These are phyloP conservation scores for Chlorella sp. DNA, from an alignment of 139 green algal species.

Conservation along the genomic window DNA sequence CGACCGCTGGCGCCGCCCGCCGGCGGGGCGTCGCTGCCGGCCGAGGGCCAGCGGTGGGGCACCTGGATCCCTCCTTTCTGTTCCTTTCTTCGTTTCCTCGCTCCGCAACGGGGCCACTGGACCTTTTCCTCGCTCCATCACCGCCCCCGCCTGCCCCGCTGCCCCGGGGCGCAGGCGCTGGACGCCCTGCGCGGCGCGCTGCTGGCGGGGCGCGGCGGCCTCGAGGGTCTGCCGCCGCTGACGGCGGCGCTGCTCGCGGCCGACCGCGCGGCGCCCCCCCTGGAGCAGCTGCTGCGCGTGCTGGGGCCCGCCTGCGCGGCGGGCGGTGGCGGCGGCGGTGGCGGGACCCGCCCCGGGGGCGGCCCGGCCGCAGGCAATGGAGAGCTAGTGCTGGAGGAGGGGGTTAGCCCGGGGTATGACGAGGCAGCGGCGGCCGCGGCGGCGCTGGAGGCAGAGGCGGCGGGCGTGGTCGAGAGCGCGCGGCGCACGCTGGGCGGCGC, in stretches of 20 bases:
- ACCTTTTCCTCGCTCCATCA: slow-evolving; percentile 12
- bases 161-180: slow-evolving; percentile 10
- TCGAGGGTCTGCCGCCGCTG: not conserved
- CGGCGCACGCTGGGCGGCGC: not conserved
- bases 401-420: slow-evolving; percentile 28
- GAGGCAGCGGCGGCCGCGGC: not conserved
- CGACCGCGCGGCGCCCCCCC: too few species aligned
- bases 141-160: too few species aligned
- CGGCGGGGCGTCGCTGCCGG: too few species aligned
- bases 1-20: too few species aligned
- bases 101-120: not conserved
- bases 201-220: not conserved
- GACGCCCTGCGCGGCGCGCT: slow-evolving; percentile 1
- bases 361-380: not conserved
- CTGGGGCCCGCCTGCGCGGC: slow-evolving; percentile 9
- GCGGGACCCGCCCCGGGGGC: not conserved
- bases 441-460: slow-evolving; percentile 1
- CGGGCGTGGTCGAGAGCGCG: not conserved
- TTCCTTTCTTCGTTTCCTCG: not conserved
- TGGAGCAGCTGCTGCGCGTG: too few species aligned
- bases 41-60: not conserved
- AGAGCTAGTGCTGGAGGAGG: not conserved
- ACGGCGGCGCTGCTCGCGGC: not conserved
- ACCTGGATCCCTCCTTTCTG: not conserved
- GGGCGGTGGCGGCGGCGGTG: not conserved